Conservation (phyloP, 2,329 filamentous ascomycete genomes). For the Aspergillus sp. region DNA sequence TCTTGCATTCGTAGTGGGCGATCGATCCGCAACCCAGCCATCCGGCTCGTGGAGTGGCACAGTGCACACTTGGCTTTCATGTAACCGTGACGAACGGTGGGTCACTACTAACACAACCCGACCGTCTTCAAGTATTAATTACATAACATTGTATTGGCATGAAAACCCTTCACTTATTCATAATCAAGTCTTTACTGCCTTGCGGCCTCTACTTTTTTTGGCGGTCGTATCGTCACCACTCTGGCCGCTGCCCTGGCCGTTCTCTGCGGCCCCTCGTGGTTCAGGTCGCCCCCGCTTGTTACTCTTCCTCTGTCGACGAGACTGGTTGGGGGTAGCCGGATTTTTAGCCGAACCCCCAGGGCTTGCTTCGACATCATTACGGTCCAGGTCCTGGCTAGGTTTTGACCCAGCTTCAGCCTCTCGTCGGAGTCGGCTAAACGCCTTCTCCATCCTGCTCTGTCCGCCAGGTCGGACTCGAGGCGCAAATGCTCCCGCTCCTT, state of each 20-base stretch:
- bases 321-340: background rate
- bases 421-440: slow-evolving; percentile 66
- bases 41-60: slow-evolving; percentile 7
- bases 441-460: slow-evolving; percentile 73
- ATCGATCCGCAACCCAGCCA: slow-evolving; percentile 4
- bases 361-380: background rate
- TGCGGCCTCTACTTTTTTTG: slow-evolving; percentile 29
- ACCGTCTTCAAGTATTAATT: background rate
- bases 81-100: slow-evolving; percentile 21
- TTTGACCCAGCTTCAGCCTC: slow-evolving; percentile 44
- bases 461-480: slow-evolving; percentile 63
- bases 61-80: slow-evolving; percentile 6
- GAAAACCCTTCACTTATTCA: background rate
- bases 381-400: slow-evolving; percentile 11
- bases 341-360: slow-evolving; percentile 3
- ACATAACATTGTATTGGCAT: slow-evolving; percentile 1
- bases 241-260: background rate
- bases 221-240: slow-evolving; percentile 15
- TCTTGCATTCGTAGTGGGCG: background rate
- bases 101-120: background rate
- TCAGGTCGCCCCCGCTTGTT: slow-evolving; percentile 17
- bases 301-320: slow-evolving; percentile 14
- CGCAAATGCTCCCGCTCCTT: slow-evolving; percentile 62
- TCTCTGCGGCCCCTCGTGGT: background rate
- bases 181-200: slow-evolving; percentile 4